A percentile compares a stretch with the other conserved stretches of the same genome.
Conservation (phyloP, 75 land plant species). For the Selaginella moellendorffii region DNA sequence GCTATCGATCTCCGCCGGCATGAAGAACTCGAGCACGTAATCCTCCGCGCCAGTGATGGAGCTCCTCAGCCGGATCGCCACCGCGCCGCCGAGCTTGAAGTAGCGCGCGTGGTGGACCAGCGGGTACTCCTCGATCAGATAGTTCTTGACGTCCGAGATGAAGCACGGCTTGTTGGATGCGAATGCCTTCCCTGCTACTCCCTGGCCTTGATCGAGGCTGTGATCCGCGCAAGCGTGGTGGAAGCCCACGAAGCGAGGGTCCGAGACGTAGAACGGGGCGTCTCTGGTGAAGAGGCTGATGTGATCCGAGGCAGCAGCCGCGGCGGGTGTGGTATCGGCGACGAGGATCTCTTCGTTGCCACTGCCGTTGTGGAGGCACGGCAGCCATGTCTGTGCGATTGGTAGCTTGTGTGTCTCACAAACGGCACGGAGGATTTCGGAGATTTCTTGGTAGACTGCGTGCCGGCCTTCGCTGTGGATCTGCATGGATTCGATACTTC, state of each 20-base stretch:
- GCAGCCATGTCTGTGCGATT: slow-evolving; percentile 2
- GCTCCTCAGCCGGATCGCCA: slow-evolving; percentile 59
- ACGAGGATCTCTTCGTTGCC: neutral
- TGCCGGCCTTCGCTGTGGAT: neutral
- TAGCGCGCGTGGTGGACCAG: slow-evolving; percentile 67
- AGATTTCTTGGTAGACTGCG: neutral
- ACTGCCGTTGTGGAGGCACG: neutral
- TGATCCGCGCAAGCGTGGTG: slow-evolving; percentile 76
- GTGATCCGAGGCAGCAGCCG: neutral
- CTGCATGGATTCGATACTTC: too few species aligned
- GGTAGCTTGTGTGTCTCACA: slow-evolving; percentile 1
- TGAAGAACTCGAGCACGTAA: slow-evolving; percentile 66
- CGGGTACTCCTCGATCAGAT: slow-evolving; percentile 62
- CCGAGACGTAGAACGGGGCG: slow-evolving; percentile 48
- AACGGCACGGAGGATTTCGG: neutral
- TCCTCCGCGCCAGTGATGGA: slow-evolving; percentile 45
- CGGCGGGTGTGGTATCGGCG: too few species aligned
- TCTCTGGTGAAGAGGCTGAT: slow-evolving; percentile 41
- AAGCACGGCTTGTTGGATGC: slow-evolving; percentile 31
- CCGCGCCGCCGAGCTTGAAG: slow-evolving; percentile 44
- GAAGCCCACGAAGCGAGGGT: slow-evolving; percentile 55
- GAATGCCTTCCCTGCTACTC: slow-evolving; percentile 74
- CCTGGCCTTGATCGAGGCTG: slow-evolving; percentile 61
- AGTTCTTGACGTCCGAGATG: slow-evolving; percentile 37
- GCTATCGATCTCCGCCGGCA: slow-evolving; percentile 33